Evolutionary conservation across 2,329 filamentous ascomycete species (phyloP).

Genomic region (Metarhizium album): DNA sequence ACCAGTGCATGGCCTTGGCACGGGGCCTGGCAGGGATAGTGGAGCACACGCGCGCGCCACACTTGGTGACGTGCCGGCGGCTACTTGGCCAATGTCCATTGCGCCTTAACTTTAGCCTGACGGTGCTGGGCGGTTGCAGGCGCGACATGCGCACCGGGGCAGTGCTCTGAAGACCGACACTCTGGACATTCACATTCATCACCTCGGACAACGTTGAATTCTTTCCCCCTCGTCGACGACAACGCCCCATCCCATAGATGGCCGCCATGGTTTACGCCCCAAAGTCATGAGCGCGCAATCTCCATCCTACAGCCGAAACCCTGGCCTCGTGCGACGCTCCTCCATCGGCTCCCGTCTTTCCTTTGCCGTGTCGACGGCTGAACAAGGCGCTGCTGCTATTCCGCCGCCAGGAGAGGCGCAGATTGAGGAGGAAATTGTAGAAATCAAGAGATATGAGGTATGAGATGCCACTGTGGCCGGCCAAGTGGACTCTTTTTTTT

Average conservation of each 20-base stretch:
- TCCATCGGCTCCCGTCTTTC: constrained; percentile 57
- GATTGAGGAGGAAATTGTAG: constrained; percentile 88
- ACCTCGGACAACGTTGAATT: too few species aligned
- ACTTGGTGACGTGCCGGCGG: too few species aligned
- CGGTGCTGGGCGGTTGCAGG: too few species aligned
- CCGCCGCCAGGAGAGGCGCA: constrained; percentile 50
- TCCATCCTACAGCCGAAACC: constrained; percentile 34
- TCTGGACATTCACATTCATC: too few species aligned
- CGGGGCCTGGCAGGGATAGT: too few species aligned
- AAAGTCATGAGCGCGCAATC: constrained; percentile 39
- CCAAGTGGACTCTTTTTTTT: neutral
- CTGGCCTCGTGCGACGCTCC: constrained; percentile 34
- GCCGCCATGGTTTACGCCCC: constrained; percentile 28
- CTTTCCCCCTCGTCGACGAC: neutral
- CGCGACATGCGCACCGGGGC: too few species aligned
- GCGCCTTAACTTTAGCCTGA: too few species aligned
- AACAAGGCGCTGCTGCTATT: constrained; percentile 47
- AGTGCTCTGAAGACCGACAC: too few species aligned
- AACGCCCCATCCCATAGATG: neutral
- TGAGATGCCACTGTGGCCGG: constrained; percentile 8
- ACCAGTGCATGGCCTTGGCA: too few species aligned
- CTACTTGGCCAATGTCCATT: too few species aligned
- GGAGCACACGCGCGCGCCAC: too few species aligned
- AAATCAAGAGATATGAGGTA: constrained; percentile 94
- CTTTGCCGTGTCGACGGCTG: constrained; percentile 54